Evolutionary conservation across 139 green algal genomes (phyloP).

Genomic region (Picochlorum sp.): DNA sequence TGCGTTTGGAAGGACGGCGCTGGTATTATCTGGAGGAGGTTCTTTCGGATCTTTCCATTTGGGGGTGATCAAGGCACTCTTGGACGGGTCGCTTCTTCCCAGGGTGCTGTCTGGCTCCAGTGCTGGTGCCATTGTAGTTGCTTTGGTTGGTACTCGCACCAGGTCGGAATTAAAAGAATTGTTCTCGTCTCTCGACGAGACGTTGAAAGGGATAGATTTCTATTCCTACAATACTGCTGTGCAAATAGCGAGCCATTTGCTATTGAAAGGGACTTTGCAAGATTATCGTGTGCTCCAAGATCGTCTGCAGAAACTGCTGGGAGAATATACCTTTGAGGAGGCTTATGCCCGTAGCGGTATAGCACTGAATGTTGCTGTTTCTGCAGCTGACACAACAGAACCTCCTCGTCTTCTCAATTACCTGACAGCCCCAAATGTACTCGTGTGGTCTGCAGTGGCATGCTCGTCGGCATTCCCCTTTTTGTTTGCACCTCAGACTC

Average conservation of each 20-base stretch:
- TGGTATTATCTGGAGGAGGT: slow-evolving; percentile 87
- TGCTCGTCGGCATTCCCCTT: slow-evolving; percentile 79
- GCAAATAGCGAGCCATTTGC: slow-evolving; percentile 56
- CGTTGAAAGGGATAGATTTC: slow-evolving; percentile 69
- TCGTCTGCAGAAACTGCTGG: slow-evolving; percentile 57
- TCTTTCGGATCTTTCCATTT: slow-evolving; percentile 68
- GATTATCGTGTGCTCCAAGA: slow-evolving; percentile 42
- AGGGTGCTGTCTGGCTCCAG: slow-evolving; percentile 79
- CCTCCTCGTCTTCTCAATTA: slow-evolving; percentile 89
- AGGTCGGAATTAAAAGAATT: slow-evolving; percentile 63
- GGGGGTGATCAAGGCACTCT: slow-evolving; percentile 58
- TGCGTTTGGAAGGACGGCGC: slow-evolving; percentile 85
- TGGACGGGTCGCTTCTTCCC: slow-evolving; percentile 78
- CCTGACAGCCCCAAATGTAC: slow-evolving; percentile 75
- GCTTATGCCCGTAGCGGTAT: slow-evolving; percentile 72
- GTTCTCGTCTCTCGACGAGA: slow-evolving; percentile 32
- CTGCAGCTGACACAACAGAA: slow-evolving; percentile 82
- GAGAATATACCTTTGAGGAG: slow-evolving; percentile 79
- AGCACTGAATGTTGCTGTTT: slow-evolving; percentile 87
- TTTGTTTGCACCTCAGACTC: slow-evolving; percentile 72
- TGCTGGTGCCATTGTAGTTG: slow-evolving; percentile 68
- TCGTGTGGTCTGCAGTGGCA: slow-evolving; percentile 82
- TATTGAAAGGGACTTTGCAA: slow-evolving; percentile 55
- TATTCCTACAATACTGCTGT: slow-evolving; percentile 68
- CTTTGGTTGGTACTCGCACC: slow-evolving; percentile 46